Conservation (phyloP, 1,284 basidiomycete genomes). For the Cryptococcus sp. region DNA sequence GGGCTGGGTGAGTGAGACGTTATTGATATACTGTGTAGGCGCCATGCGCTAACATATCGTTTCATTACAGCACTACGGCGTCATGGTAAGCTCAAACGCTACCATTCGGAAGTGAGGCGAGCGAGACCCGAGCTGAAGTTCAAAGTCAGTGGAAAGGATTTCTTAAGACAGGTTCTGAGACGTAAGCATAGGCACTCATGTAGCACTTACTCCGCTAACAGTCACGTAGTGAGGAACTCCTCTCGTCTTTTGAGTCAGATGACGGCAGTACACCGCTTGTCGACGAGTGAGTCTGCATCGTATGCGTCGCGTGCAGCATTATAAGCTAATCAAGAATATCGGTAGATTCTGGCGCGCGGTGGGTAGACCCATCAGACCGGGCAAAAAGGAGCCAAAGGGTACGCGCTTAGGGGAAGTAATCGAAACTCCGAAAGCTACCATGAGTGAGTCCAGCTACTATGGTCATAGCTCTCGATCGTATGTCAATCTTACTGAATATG, state of each 20-base stretch:
- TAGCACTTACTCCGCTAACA: not conserved
- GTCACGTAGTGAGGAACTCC: conserved; percentile 21
- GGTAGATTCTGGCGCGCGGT: conserved; percentile 32
- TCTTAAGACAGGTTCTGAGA: conserved; percentile 36
- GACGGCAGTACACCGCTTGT: conserved; percentile 15
- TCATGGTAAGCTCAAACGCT: conserved; percentile 24
- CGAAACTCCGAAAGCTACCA: conserved; percentile 18
- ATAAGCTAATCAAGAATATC: no score
- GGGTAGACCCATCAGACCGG: conserved; percentile 8
- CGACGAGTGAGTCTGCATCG: conserved; percentile 14
- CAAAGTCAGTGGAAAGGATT: conserved; percentile 34
- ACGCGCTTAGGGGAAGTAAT: conserved; percentile 19
- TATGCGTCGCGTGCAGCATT: not conserved
- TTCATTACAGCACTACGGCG: conserved; percentile 31
- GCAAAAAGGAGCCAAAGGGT: conserved; percentile 26
- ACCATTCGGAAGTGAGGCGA: not conserved
- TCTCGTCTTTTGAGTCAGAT: conserved; percentile 15
- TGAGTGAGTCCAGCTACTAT: conserved; percentile 24
- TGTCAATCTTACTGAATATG: not conserved
- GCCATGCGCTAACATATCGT: not conserved
- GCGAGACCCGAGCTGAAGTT: not conserved
- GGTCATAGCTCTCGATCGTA: not conserved
- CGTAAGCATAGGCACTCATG: conserved; percentile 16
- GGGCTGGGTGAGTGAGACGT: conserved; percentile 27
- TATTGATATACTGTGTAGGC: no score